Evolutionary conservation across 2,329 filamentous ascomycete genomes (phyloP).

Genomic region (Cladosporium sp.): DNA sequence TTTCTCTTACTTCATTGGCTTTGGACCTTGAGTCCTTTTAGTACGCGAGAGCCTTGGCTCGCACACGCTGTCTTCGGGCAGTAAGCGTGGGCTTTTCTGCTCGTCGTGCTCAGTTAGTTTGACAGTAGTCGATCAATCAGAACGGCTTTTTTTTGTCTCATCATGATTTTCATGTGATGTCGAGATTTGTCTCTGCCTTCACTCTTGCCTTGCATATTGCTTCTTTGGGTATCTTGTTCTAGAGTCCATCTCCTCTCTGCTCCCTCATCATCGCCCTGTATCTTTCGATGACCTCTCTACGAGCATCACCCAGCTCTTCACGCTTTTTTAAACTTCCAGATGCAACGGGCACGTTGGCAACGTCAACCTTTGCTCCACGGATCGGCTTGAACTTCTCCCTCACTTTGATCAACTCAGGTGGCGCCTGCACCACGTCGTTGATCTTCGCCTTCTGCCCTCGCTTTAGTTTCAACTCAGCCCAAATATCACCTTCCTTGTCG

Average conservation of each 20-base stretch:
- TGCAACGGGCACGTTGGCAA: slow-evolving; percentile 67
- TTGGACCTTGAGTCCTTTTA: slow-evolving; percentile 1
- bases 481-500: slow-evolving; percentile 71
- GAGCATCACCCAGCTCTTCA: slow-evolving; percentile 71
- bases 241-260: slow-evolving; percentile 8
- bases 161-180: background rate
- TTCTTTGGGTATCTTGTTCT: slow-evolving; percentile 15
- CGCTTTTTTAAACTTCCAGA: slow-evolving; percentile 71
- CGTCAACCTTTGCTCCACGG: slow-evolving; percentile 65
- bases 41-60: background rate
- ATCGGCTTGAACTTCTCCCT: slow-evolving; percentile 67
- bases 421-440: slow-evolving; percentile 69
- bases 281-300: slow-evolving; percentile 70
- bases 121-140: background rate
- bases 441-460: slow-evolving; percentile 56
- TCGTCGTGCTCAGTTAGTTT: slow-evolving; percentile 8
- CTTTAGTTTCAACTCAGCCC: slow-evolving; percentile 71
- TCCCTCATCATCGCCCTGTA: slow-evolving; percentile 71
- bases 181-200: background rate
- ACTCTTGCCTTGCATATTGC: background rate
- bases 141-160: slow-evolving; percentile 14
- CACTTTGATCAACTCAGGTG: slow-evolving; percentile 68
- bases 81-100: background rate
- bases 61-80: background rate
- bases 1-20: background rate